Evolutionary conservation across 495 filamentous ascomycete species (phyloP).

Genomic region (Amorphotheca resinae): DNA sequence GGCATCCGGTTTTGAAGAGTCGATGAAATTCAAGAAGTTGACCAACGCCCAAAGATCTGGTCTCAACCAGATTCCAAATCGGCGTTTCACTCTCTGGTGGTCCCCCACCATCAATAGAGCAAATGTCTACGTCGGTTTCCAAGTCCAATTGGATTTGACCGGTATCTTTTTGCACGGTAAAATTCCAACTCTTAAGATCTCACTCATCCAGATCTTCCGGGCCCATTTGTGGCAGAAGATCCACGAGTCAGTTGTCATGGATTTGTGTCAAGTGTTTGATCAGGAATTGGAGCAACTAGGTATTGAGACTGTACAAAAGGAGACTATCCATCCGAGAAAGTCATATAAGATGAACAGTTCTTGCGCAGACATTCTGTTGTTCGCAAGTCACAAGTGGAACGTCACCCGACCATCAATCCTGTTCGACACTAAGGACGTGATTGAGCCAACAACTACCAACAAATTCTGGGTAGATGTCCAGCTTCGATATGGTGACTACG

Average conservation of each 20-base stretch:
- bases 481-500: slow-evolving; percentile 95
- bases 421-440: slow-evolving; percentile 93
- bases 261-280: slow-evolving; percentile 98
- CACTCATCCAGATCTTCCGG: slow-evolving; percentile 97
- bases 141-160: slow-evolving; percentile 95
- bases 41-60: slow-evolving; percentile 97
- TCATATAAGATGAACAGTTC: slow-evolving; percentile 99
- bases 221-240: slow-evolving; percentile 99
- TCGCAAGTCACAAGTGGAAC: slow-evolving; percentile 98
- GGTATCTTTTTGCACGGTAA: slow-evolving; percentile 99
- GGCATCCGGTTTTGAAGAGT: slow-evolving; percentile 28
- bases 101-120: slow-evolving; percentile 36
- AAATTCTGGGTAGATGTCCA: slow-evolving; percentile 99
- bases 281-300: slow-evolving; percentile 93
- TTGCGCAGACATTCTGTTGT: slow-evolving; percentile 94
- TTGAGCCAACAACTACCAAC: slow-evolving; percentile 90
- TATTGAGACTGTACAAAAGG: slow-evolving; percentile 98
- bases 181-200: slow-evolving; percentile 97
- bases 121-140: slow-evolving; percentile 91
- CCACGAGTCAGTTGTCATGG: slow-evolving; percentile 98
- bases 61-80: slow-evolving; percentile 99
- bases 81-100: slow-evolving; percentile 99
- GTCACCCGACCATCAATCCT: slow-evolving; percentile 86
- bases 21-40: slow-evolving; percentile 98
- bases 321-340: slow-evolving; percentile 98